These are phyloP conservation scores for Debaryomyces castellii DNA, from an alignment of 805 yeast genomes.

Conservation along the genomic window DNA sequence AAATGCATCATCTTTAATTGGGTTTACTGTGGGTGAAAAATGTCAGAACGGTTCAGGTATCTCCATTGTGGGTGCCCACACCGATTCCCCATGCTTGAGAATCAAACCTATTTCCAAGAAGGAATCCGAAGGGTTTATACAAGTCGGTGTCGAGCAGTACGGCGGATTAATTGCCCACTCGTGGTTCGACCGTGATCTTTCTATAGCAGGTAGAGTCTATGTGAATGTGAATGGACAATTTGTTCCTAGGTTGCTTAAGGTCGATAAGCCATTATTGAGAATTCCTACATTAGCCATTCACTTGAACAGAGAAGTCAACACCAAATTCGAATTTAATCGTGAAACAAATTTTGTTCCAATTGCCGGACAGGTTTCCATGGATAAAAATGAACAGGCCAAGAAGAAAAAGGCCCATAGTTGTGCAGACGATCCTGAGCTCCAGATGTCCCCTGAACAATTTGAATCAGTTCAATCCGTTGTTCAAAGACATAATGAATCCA, in stretches of 20 bases:
- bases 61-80: slow-evolving; percentile 92
- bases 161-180: slow-evolving; percentile 97
- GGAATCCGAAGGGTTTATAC: slow-evolving; percentile 70
- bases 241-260: slow-evolving; percentile 70
- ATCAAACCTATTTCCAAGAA: slow-evolving; percentile 84
- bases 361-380: slow-evolving; percentile 55
- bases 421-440: slow-evolving; percentile 49
- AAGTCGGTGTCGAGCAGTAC: slow-evolving; percentile 90
- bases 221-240: slow-evolving; percentile 52
- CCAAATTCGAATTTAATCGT: slow-evolving; percentile 82
- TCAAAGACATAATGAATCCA: slow-evolving; percentile 73
- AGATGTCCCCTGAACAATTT: slow-evolving; percentile 53
- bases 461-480: slow-evolving; percentile 63
- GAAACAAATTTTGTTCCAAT: slow-evolving; percentile 87
- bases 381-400: slow-evolving; percentile 15
- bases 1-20: slow-evolving; percentile 85
- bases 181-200: slow-evolving; percentile 94
- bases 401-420: slow-evolving; percentile 31
- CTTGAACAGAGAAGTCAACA: slow-evolving; percentile 71
- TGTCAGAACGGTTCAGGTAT: slow-evolving; percentile 79
- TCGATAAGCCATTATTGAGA: slow-evolving; percentile 80
- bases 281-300: slow-evolving; percentile 96
- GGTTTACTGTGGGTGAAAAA: slow-evolving; percentile 75
- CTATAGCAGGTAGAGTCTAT: slow-evolving; percentile 89
- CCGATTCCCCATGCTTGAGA: slow-evolving; percentile 89